These are phyloP conservation scores for Camellia granthamiana DNA, from an alignment of 148 eudicot genomes.

Conservation along the genomic window DNA sequence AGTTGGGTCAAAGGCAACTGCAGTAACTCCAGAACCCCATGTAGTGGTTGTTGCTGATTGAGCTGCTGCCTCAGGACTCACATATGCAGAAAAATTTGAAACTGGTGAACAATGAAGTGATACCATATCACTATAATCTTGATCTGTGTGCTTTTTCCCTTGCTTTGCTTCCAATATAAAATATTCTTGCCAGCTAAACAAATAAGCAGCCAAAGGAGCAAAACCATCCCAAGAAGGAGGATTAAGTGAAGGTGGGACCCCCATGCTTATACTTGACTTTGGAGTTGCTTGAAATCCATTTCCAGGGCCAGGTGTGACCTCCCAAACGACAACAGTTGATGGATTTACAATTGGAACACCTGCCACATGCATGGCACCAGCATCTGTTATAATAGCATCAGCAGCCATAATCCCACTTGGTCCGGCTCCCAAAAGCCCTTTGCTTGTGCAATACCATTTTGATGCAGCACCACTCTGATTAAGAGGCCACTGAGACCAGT, in stretches of 20 bases:
- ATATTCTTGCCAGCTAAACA: constrained; percentile 90
- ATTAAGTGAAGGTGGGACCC: constrained; percentile 76
- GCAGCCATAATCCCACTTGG: constrained; percentile 99
- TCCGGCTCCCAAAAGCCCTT: constrained; percentile 97
- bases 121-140: constrained; percentile 66
- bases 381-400: constrained; percentile 91
- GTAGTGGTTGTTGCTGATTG: constrained; percentile 95
- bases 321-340: constrained; percentile 99
- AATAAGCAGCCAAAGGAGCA: constrained; percentile 90
- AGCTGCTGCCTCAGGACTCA: constrained; percentile 95
- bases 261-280: constrained; percentile 50
- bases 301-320: constrained; percentile 96
- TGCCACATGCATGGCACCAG: constrained; percentile 97
- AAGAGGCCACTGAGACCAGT: constrained; percentile 95
- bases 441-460: constrained; percentile 96
- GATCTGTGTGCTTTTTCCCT: constrained; percentile 68
- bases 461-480: constrained; percentile 55
- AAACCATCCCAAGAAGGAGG: constrained; percentile 94
- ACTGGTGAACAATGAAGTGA: constrained; percentile 95
- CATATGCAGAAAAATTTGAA: constrained; percentile 97
- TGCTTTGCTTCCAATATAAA: constrained; percentile 74
- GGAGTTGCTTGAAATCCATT: constrained; percentile 91
- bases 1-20: constrained; percentile 98
- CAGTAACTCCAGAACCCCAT: constrained; percentile 99
- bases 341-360: constrained; percentile 99